Evolutionary conservation across 2,329 filamentous ascomycete species (phyloP).

Genomic region (Beauveria sp.): DNA sequence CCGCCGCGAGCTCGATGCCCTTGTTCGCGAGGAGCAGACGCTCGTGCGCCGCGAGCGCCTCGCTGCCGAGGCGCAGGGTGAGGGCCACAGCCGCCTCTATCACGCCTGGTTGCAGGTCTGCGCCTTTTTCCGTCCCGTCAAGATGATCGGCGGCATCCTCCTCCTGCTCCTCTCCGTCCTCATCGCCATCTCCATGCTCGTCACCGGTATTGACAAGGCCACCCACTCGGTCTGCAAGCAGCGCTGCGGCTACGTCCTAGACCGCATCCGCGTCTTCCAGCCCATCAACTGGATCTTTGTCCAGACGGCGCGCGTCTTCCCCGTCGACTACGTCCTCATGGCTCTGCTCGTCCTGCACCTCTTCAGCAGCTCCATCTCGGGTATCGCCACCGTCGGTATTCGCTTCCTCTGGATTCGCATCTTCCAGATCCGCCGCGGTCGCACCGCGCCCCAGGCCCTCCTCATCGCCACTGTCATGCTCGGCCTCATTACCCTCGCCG

Average conservation of each 20-base stretch:
- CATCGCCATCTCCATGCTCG: conserved; percentile 85
- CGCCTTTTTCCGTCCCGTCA: conserved; percentile 78
- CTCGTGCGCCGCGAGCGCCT: conserved; percentile 83
- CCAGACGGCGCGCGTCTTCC: conserved; percentile 74
- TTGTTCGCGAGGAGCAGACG: conserved; percentile 86
- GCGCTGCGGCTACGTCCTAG: conserved; percentile 86
- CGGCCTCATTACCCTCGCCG: conserved; percentile 78
- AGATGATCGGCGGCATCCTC: conserved; percentile 75
- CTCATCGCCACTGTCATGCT: conserved; percentile 87
- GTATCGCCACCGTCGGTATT: conserved; percentile 81
- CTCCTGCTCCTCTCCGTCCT: conserved; percentile 67
- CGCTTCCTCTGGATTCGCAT: conserved; percentile 93
- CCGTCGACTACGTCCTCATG: conserved; percentile 87
- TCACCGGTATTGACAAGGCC: conserved; percentile 93
- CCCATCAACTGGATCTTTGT: conserved; percentile 82
- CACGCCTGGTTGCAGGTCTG: conserved; percentile 72
- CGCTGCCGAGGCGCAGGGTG: conserved; percentile 71
- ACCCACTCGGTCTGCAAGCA: conserved; percentile 90
- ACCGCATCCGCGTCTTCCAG: conserved; percentile 83
- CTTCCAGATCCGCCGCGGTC: conserved; percentile 82
- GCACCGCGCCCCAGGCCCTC: conserved; percentile 85
- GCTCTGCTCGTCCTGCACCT: conserved; percentile 76
- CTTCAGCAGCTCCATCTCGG: conserved; percentile 81
- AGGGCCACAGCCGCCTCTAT: conserved; percentile 68
- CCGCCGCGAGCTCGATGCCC: conserved; percentile 75